phyloP scores from a whole-genome alignment of 2,329 filamentous ascomycete genomes.

The Tolypocladium paradoxum region DNA sequence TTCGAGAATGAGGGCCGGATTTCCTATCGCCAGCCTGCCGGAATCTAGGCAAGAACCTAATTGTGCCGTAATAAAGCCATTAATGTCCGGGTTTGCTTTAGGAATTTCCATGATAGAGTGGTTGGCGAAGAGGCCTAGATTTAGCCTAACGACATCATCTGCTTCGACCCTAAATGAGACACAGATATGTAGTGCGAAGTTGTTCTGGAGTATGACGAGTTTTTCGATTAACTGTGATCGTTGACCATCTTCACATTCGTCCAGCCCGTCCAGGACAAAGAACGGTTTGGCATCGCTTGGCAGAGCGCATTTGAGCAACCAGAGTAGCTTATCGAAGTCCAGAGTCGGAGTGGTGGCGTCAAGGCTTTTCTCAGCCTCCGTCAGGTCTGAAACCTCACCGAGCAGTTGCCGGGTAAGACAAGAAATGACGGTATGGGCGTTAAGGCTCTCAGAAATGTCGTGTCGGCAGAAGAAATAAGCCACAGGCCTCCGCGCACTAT shows the following conservation, averaged over 20 bases:
- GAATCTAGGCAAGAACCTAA: conserved; percentile 2
- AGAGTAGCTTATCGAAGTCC: background rate
- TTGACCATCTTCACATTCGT: conserved; percentile 4
- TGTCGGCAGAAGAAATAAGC: conserved; percentile 24
- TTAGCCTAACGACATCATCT: background rate
- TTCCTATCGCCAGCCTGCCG: conserved; percentile 4
- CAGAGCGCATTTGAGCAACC: background rate
- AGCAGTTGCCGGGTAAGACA: conserved; percentile 26
- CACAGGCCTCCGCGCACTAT: background rate
- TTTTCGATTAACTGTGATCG: background rate
- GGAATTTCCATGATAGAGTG: conserved; percentile 2
- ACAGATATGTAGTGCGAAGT: conserved; percentile 1
- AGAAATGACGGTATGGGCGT: conserved; percentile 17
- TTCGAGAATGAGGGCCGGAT: conserved; percentile 7
- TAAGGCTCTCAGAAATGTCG: conserved; percentile 17
- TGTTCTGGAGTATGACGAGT: background rate
- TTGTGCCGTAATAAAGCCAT: conserved; percentile 8
- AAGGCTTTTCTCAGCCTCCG: background rate
- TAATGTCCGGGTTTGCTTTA: conserved; percentile 14
- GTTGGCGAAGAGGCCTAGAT: background rate
- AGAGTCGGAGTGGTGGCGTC: rapidly evolving
- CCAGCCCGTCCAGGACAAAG: conserved; percentile 9
- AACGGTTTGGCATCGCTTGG: background rate
- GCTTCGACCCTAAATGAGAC: background rate
- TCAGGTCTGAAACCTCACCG: background rate